Conservation (phyloP, 2,329 filamentous ascomycete genomes). For the Sclerotinia minor region DNA sequence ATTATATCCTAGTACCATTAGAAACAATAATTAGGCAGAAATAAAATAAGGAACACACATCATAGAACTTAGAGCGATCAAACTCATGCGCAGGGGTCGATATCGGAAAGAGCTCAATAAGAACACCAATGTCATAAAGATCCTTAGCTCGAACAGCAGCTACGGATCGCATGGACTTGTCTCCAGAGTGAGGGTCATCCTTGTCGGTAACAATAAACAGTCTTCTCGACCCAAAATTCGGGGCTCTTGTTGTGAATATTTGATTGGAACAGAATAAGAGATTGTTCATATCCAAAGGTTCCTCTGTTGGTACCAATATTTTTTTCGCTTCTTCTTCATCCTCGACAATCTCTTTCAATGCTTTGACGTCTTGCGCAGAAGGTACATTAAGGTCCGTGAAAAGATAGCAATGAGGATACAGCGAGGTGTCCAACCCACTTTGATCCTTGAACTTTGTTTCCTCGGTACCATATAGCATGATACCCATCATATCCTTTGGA, state of each 20-base stretch:
- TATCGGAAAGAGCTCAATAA: slow-evolving; percentile 91
- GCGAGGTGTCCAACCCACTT: slow-evolving; percentile 53
- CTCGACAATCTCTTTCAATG: slow-evolving; percentile 72
- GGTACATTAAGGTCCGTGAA: slow-evolving; percentile 87
- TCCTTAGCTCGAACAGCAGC: slow-evolving; percentile 90
- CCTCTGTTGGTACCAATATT: slow-evolving; percentile 67
- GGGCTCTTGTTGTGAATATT: slow-evolving; percentile 90
- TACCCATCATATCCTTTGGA: slow-evolving; percentile 95
- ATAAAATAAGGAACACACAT: slow-evolving; percentile 56
- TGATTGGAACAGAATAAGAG: slow-evolving; percentile 94
- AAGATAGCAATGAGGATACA: slow-evolving; percentile 90
- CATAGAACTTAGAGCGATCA: slow-evolving; percentile 84
- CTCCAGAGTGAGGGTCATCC: slow-evolving; percentile 75
- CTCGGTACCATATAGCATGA: slow-evolving; percentile 87
- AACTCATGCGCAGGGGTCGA: slow-evolving; percentile 70
- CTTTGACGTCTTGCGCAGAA: slow-evolving; percentile 81
- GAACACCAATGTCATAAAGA: slow-evolving; percentile 87
- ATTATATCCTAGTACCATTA: slow-evolving; percentile 71
- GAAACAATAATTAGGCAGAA: slow-evolving; percentile 19
- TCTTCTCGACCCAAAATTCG: slow-evolving; percentile 88
- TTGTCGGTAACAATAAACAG: slow-evolving; percentile 97
- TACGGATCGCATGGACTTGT: slow-evolving; percentile 71
- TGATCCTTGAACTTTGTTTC: slow-evolving; percentile 76
- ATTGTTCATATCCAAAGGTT: slow-evolving; percentile 78
- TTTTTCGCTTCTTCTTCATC: slow-evolving; percentile 71